These are phyloP conservation scores for Arabidopsis thaliana DNA, from an alignment of 345 rosid species.

Conservation along the genomic window TAIR10.1 NC_003074.8:2159501-2160000, in stretches of 20 bases:
- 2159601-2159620: background rate
- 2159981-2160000: constrained; percentile 73
- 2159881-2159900: background rate
- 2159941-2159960: constrained; percentile 97
- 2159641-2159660: background rate
- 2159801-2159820: constrained; percentile 90
- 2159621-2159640: background rate
- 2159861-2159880: background rate
- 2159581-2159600: constrained; percentile 2
- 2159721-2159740: constrained; percentile 57
- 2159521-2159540: background rate
- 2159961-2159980: constrained; percentile 98
- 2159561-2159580: background rate
- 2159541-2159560: background rate
- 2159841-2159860: background rate
- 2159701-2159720: constrained; percentile 94
- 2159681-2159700: constrained; percentile 31
- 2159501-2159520: constrained; percentile 44
- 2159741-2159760: constrained; percentile 93
- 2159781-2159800: constrained; percentile 98
- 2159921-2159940: constrained; percentile 93
- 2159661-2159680: background rate
- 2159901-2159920: constrained; percentile 38
- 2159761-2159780: constrained; percentile 94
- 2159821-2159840: constrained; percentile 68